Conservation (phyloP, 2,329 filamentous ascomycete genomes). For the Diaporthe vexans region DNA sequence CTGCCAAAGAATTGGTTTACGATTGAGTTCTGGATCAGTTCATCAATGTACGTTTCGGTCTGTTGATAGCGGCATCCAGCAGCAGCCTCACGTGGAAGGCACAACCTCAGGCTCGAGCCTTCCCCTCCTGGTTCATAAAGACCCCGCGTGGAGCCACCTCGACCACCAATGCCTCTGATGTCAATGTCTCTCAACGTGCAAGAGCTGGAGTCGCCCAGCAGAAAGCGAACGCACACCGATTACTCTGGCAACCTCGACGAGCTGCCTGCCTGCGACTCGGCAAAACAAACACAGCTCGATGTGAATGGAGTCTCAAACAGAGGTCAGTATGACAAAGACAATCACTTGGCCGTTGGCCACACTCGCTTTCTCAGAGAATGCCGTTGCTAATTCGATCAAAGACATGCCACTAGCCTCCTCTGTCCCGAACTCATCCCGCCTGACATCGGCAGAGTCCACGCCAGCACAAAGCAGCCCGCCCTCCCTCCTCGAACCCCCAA, state of each 20-base stretch:
- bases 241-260: slow-evolving; percentile 50
- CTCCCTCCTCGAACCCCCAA: slow-evolving; percentile 58
- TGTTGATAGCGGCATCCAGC: slow-evolving; percentile 7
- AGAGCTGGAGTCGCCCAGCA: slow-evolving; percentile 57
- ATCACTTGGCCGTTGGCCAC: background rate
- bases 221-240: slow-evolving; percentile 63
- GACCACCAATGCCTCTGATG: slow-evolving; percentile 60
- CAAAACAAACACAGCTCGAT: slow-evolving; percentile 34
- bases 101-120: slow-evolving; percentile 16
- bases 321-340: slow-evolving; percentile 18
- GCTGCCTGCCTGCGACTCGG: slow-evolving; percentile 43
- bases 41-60: slow-evolving; percentile 4
- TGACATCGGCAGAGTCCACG: slow-evolving; percentile 46
- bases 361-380: background rate
- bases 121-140: background rate
- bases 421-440: slow-evolving; percentile 41
- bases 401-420: slow-evolving; percentile 17
- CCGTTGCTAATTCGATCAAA: slow-evolving; percentile 5
- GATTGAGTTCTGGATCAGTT: background rate
- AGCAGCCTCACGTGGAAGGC: slow-evolving; percentile 28
- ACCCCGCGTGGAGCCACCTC: slow-evolving; percentile 18
- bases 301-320: slow-evolving; percentile 8
- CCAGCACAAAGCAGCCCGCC: slow-evolving; percentile 50
- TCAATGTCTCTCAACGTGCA: slow-evolving; percentile 63
- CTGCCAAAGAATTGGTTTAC: background rate